Conservation (phyloP, 352 stramenopile species). For the Globisporangium heterothallicum region DNA sequence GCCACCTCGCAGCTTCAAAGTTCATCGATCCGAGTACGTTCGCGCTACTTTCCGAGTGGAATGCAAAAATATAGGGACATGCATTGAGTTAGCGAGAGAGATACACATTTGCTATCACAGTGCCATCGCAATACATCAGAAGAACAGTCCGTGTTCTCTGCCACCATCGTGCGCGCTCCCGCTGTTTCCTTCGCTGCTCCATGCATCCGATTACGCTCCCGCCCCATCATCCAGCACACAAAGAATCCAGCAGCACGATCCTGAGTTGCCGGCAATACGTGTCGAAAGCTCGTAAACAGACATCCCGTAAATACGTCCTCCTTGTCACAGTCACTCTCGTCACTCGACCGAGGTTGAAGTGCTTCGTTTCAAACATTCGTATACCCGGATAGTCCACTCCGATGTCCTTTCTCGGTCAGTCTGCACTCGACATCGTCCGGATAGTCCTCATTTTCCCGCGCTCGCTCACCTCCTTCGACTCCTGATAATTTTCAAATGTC, state of each 20-base stretch:
- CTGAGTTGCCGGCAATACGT: not conserved
- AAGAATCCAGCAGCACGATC: not conserved
- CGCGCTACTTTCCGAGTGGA: too few relatives aligned
- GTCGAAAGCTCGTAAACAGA: not conserved
- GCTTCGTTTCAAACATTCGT: not conserved
- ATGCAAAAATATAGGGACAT: not conserved
- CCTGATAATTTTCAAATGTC: too few relatives aligned
- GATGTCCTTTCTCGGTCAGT: not conserved
- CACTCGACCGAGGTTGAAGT: constrained; percentile 7
- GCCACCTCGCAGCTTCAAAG: too few relatives aligned
- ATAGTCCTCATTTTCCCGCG: too few relatives aligned
- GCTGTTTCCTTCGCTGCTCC: too few relatives aligned
- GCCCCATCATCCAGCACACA: not conserved
- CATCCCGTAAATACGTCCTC: too few relatives aligned
- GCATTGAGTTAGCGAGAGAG: not conserved
- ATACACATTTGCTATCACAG: too few relatives aligned
- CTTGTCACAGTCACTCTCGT: not conserved
- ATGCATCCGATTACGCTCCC: too few relatives aligned
- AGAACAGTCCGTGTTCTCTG: constrained; percentile 6
- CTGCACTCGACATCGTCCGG: not conserved
- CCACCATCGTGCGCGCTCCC: too few relatives aligned
- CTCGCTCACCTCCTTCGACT: too few relatives aligned
- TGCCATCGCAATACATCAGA: too few relatives aligned
- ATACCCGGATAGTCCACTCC: not conserved
- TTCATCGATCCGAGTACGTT: too few relatives aligned